Base-by-base conservation (phyloP, 805 yeast species). In the Saccharomycopsis olivae region DNA sequence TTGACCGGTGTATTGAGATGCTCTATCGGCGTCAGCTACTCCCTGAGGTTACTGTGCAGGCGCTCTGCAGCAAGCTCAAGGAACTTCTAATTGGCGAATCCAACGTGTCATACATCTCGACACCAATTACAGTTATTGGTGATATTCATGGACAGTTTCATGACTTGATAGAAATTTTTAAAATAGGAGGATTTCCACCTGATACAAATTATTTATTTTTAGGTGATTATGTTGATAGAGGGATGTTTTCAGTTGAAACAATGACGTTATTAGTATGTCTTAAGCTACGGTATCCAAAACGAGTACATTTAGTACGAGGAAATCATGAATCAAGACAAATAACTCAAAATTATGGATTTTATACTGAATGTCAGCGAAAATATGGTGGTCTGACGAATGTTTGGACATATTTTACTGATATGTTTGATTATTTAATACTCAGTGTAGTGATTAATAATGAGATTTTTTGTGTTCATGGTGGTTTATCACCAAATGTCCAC, bases 71-170 rank as follows among this genome's bases (percentile, higher is more conserved):
- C 54, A 82, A 81, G 49, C 65, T 88, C 49, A 92, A 88, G 58
- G 92, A 87, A 41, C 73, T 82, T 45, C 66, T 92, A 36, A 67
- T 88, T 15, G 62, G 68, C 29, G 95, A 85, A 49, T 80, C 94
- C 45, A 92, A 92, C 54, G 94, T 92, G 28, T 85, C 89, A 36
- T 81, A 85, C 33, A 66, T 92, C 5, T 65, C 66, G 27, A 73
- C 94, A 2, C 98, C 98, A 1, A 85, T 92, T 9, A 86, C 97
- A 0, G 85, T 92, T 5, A 96, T 92, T 3, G 98, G 98, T 1
- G 98, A 92, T 55, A 89, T 92, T 34, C 98, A 92, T 53, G 98
- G 97, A 6, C 98, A 92, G 59, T 92, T 84, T 54, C 94, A 88
- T 56, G 98, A 92, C 57, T 64, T 92, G 40, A 59, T 92, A 23